These are phyloP conservation scores for Uronychia binucleata DNA, from an alignment of 73 alveolate genomes.

Conservation along the genomic window DNA sequence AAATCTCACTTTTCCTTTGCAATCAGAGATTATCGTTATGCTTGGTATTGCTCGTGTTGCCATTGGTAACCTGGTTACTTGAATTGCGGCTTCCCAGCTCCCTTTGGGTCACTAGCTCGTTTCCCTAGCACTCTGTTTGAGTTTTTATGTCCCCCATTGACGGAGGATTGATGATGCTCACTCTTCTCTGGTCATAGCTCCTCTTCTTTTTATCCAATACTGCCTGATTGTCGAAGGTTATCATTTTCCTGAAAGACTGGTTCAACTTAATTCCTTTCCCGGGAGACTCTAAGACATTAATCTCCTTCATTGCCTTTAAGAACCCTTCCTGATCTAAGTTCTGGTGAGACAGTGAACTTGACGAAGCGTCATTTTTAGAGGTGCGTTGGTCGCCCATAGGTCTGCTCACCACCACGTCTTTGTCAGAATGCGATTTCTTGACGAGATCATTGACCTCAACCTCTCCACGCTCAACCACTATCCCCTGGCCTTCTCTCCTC, in stretches of 20 bases:
- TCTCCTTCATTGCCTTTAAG: not conserved
- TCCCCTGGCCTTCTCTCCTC: too few species aligned
- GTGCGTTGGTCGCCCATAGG: too few species aligned
- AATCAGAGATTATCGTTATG: not conserved
- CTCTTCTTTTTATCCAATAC: not conserved
- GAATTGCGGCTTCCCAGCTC: not conserved
- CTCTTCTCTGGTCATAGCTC: not conserved
- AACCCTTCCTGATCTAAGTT: not conserved
- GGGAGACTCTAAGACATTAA: not conserved
- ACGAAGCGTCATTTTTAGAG: too few species aligned
- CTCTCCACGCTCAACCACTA: too few species aligned
- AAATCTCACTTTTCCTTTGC: not conserved
- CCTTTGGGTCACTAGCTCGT: not conserved
- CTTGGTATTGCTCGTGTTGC: not conserved
- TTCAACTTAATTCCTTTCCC: not conserved
- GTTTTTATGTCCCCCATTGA: not conserved
- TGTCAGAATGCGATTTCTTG: not conserved
- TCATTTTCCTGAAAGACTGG: not conserved
- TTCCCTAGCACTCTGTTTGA: not conserved
- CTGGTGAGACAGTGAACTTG: not conserved
- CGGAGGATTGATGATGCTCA: not conserved
- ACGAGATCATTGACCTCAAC: not conserved
- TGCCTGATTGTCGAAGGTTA: not conserved
- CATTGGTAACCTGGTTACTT: not conserved
- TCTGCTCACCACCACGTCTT: too few species aligned